A percentile compares a stretch with the other conserved stretches of the same genome.
These are phyloP conservation scores for Solanum ossicruentum DNA, from an alignment of 257 asterid species.

Conservation along the genomic window DNA sequence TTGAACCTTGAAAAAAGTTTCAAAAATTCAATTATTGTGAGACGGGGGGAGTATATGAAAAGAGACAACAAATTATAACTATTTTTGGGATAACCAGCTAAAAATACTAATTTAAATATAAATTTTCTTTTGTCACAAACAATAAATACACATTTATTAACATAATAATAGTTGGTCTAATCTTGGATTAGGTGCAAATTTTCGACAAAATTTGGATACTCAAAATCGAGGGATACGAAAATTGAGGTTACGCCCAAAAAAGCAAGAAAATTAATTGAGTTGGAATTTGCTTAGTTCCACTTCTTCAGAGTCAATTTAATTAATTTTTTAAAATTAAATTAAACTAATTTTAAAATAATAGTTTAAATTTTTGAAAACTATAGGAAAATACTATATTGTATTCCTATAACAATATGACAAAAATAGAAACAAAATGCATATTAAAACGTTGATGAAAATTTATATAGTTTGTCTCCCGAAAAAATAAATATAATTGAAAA, in stretches of 20 bases:
- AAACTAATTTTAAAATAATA: background rate
- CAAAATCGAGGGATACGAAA: conserved; percentile 10
- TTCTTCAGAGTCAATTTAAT: background rate
- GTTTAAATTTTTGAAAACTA: background rate
- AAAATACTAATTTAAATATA: background rate
- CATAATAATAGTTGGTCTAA: conserved; percentile 6
- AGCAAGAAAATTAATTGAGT: background rate
- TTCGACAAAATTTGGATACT: conserved; percentile 14
- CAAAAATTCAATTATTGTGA: too few relatives aligned
- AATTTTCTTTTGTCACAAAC: background rate
- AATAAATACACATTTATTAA: conserved; percentile 5
- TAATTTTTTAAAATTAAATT: background rate
- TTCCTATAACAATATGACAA: background rate
- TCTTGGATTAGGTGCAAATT: conserved; percentile 11
- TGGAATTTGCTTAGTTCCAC: background rate
- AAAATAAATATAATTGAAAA: background rate
- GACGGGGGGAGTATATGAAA: too few relatives aligned
- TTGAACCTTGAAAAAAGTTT: too few relatives aligned
- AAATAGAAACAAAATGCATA: background rate
- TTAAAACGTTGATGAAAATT: background rate
- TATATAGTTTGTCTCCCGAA: background rate
- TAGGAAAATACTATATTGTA: background rate
- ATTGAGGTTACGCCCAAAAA: conserved; percentile 4
- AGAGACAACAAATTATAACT: background rate
- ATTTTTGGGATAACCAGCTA: background rate